Base-by-base conservation (phyloP, 306 rosid species). In the Gleditsia sinensis region DNA sequence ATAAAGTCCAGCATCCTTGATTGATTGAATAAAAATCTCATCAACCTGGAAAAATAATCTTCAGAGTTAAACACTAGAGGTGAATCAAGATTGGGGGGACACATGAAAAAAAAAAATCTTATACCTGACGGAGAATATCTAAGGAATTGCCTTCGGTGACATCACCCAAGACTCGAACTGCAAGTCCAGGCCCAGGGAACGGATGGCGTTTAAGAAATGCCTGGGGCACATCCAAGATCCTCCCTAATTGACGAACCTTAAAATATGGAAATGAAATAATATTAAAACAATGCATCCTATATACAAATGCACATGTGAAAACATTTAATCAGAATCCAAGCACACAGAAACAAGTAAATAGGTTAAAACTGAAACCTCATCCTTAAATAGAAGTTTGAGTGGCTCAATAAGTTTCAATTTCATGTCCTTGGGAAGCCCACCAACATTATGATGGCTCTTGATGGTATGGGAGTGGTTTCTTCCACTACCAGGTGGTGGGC, bases 361-460 rank as follows among this genome's bases (percentile, higher is more conserved):
- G 84, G 37, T 62, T 19, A 73, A 78, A 64, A 77, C 61, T 20
- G 67, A 75, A 58, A 94, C 97, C 99, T 94, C 99, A 58, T 94
- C 99, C 87, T 94, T 94, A 65, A 94, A 94, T 20, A 94, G 83
- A 17, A 92, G 95, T 71, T 92, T 94, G 43, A 94, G 96, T 3
- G 99, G 99, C 74, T 94, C 99, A 28, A 90, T 88, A 45, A 94
- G 96, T 83, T 94, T 94, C 79, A 94, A 61, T 77, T 94, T 92
- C 99, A 94, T 94, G 81, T 94, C 95, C 89, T 91, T 86, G 4
- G 99, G 99, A 73, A 94, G 99, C 37, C 99, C 99, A 17, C 99
- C 99, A 34, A 94, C 99, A 63, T 94, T 94, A 77, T 94, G 99
- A 82, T 94, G 99, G 77, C 96, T 94, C 88, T 94, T 94, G 87